phyloP scores from a whole-genome alignment of 1,139 yeast species.

The Pichia cactophila region DNA sequence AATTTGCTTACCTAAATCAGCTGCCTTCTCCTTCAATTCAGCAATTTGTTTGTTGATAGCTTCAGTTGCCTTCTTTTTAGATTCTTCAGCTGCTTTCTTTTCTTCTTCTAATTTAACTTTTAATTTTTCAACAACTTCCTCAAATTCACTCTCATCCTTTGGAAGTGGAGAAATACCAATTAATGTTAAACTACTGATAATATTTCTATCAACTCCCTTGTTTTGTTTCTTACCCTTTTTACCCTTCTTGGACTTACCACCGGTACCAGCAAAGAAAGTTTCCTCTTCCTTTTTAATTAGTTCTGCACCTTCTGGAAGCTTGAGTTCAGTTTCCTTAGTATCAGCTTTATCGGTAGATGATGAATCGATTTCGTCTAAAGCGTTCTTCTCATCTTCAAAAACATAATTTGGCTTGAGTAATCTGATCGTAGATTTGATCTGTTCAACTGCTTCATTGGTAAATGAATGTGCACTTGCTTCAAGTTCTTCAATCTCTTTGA shows the following conservation, averaged over 20 bases:
- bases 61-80: constrained; percentile 36
- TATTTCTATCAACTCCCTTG: constrained; percentile 72
- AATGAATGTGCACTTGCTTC: constrained; percentile 67
- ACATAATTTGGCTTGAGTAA: constrained; percentile 7
- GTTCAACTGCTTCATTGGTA: constrained; percentile 27
- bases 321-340: constrained; percentile 38
- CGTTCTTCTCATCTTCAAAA: constrained; percentile 7
- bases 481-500: constrained; percentile 53
- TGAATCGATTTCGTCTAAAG: constrained; percentile 2
- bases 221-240: constrained; percentile 25
- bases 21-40: constrained; percentile 43
- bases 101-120: constrained; percentile 67
- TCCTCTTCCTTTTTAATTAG: constrained; percentile 60
- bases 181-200: constrained; percentile 70
- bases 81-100: constrained; percentile 72
- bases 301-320: constrained; percentile 57
- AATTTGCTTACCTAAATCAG: constrained; percentile 25
- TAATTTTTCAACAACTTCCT: constrained; percentile 58
- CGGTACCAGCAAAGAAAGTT: constrained; percentile 36
- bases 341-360: constrained; percentile 26
- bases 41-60: constrained; percentile 27
- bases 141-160: constrained; percentile 70
- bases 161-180: constrained; percentile 76
- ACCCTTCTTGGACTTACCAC: constrained; percentile 30
- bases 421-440: constrained; percentile 5